Evolutionary conservation across 2,329 filamentous ascomycete species (phyloP), one percentile per base, ranked within the genome.

Genomic region (Exophiala calicioides): DNA sequence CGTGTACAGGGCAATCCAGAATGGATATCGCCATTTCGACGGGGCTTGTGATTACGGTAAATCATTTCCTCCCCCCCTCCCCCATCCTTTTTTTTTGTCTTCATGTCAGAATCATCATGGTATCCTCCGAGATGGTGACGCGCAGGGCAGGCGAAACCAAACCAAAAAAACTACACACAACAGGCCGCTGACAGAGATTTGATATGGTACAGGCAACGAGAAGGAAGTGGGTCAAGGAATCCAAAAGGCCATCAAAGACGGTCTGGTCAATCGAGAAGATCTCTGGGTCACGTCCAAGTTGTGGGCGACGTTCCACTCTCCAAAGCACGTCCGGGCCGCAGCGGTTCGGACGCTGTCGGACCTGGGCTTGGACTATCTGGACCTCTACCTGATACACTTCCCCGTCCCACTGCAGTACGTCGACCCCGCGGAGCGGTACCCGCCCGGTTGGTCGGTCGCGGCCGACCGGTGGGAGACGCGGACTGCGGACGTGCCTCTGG

Each of bases 321-420:
- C 40, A 20, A 53, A 60, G 23, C 52, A 60, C 23, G 64, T 69
- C 3, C 60, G 66, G 52, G 66, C 71, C 19, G 70, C 75, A 7
- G 78, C 86, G 52, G 60, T 73, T 7, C 59, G 68, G 33, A 79
- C 80, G 0, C 76, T 87, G 15, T 62, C 71, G 58, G 82, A 80
- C 58, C 77, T 86, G 2, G 74, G 75, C 3, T 68, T 84, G 10
- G 78, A 82, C 47, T 84, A 86, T 57, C 76, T 87, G 5, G 82
- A 88, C 64, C 74, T 85, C 27, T 87, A 85, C 61, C 60, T 75
- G 27, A 68, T 74, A 16, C 70, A 74, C 60, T 72, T 66, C 55
- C 70, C 69, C 0, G 59, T 67, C 3, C 53, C 58, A 4, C 55
- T 59, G 16, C 33, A 50, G 27, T 44, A 59, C 26, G 52, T 55